phyloP scores from a whole-genome alignment of 2,329 filamentous ascomycete genomes.

The Talaromyces sp. region DNA sequence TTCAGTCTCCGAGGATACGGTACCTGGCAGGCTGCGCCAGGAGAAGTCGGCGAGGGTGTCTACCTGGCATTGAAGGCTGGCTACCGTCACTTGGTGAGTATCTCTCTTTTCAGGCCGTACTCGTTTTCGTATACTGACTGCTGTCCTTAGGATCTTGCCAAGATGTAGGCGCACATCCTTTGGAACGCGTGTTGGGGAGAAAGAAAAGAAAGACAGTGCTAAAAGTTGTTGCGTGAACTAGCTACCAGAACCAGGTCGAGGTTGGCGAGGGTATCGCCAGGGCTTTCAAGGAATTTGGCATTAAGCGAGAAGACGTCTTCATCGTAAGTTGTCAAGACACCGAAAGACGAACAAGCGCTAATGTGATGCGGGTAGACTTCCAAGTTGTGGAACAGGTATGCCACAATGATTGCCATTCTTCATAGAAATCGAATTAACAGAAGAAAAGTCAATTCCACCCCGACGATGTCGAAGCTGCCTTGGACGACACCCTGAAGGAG shows the following conservation, averaged over 20 bases:
- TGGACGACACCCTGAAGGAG: conserved; percentile 47
- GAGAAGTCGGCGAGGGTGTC: conserved; percentile 34
- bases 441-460: conserved; percentile 37
- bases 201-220: not conserved
- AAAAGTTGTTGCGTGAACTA: conserved; percentile 8
- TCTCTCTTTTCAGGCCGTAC: not conserved
- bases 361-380: conserved; percentile 37
- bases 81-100: conserved; percentile 33
- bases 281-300: conserved; percentile 30
- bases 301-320: conserved; percentile 37
- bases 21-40: conserved; percentile 36
- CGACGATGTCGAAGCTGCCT: conserved; percentile 45
- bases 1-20: conserved; percentile 34
- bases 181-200: not conserved
- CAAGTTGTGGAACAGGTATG: conserved; percentile 55
- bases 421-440: not conserved
- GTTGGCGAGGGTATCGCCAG: conserved; percentile 29
- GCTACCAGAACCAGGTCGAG: conserved; percentile 35
- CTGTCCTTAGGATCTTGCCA: conserved; percentile 28
- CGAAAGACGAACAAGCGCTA: not conserved
- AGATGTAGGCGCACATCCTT: conserved; percentile 23
- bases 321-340: conserved; percentile 23
- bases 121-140: conserved; percentile 12
- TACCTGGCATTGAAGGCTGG: conserved; percentile 35
- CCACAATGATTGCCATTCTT: not conserved